Evolutionary conservation across 179 eudicot species (phyloP).

Genomic region (Actinidia polygama): DNA sequence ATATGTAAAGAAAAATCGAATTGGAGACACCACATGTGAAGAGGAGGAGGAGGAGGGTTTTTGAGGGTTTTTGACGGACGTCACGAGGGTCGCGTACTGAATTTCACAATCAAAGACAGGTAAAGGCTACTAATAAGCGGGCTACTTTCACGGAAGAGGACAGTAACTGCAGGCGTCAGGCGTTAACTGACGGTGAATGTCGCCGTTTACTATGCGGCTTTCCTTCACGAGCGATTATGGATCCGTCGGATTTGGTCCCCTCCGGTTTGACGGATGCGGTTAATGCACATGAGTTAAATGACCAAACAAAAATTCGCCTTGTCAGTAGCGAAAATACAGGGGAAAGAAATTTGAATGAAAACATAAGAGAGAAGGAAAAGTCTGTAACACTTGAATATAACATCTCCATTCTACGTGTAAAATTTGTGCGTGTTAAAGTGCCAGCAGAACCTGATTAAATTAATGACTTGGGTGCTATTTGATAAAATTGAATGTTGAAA

Average conservation of each 20-base stretch:
- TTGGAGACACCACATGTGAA: background rate
- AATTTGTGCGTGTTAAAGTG: too few species aligned
- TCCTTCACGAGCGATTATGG: background rate
- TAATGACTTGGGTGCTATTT: too few species aligned
- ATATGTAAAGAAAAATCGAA: background rate
- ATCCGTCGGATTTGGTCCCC: background rate
- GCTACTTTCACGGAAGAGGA: slow-evolving; percentile 2
- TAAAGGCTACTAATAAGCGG: background rate
- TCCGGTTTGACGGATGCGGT: too few species aligned
- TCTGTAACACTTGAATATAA: too few species aligned
- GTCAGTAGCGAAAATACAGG: too few species aligned
- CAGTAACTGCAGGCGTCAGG: background rate
- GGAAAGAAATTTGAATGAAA: too few species aligned
- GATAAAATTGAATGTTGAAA: too few species aligned
- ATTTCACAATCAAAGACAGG: background rate
- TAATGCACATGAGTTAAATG: too few species aligned
- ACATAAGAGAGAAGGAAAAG: too few species aligned
- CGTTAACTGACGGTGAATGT: slow-evolving; percentile 13
- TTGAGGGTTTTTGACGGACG: background rate
- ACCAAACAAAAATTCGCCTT: too few species aligned
- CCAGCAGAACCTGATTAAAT: too few species aligned
- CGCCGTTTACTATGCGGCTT: slow-evolving; percentile 18
- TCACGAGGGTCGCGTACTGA: background rate
- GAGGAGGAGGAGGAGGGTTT: background rate
- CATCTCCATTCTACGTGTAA: too few species aligned